Percentiles rank a stretch among this genome's conserved stretches.
Evolutionary conservation across 2,329 filamentous ascomycete species (phyloP).

Genomic region (Pseudogymnoascus sp.): DNA sequence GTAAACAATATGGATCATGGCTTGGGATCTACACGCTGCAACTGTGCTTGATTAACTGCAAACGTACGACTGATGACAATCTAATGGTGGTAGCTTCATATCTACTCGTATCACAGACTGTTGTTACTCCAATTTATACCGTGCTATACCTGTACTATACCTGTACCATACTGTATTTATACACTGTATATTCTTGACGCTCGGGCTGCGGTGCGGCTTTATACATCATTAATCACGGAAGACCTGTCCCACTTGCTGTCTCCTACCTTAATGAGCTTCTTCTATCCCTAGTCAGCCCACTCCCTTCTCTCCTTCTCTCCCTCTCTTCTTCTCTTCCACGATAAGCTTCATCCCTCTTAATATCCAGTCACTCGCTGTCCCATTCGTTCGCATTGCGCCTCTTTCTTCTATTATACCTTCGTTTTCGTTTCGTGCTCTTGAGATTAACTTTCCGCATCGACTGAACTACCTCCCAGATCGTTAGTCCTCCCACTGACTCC

Average conservation of each 20-base stretch:
- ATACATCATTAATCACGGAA: not conserved
- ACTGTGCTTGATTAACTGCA: not conserved
- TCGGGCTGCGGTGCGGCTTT: not conserved
- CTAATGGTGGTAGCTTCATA: not conserved
- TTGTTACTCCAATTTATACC: not conserved
- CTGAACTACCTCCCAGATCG: not conserved
- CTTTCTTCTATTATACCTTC: slow-evolving; percentile 1
- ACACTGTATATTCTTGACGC: not conserved
- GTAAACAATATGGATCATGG: not conserved
- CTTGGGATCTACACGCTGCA: not conserved
- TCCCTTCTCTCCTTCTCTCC: not conserved
- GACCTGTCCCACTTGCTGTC: not conserved
- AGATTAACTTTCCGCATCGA: not conserved
- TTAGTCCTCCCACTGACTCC: not conserved
- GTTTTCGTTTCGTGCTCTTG: not conserved
- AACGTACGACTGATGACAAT: not conserved
- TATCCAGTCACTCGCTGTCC: not conserved
- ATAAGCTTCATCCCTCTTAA: not conserved
- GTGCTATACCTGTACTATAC: not conserved
- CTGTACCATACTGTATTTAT: not conserved
- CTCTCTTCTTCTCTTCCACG: slow-evolving; percentile 2
- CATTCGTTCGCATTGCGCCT: not conserved
- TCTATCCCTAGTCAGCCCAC: not conserved
- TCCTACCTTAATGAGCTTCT: slow-evolving; percentile 3
- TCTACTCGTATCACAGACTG: not conserved